phyloP scores from a whole-genome alignment of 108 stramenopile genomes.

The Pseudonitzschia multiseries region DNA sequence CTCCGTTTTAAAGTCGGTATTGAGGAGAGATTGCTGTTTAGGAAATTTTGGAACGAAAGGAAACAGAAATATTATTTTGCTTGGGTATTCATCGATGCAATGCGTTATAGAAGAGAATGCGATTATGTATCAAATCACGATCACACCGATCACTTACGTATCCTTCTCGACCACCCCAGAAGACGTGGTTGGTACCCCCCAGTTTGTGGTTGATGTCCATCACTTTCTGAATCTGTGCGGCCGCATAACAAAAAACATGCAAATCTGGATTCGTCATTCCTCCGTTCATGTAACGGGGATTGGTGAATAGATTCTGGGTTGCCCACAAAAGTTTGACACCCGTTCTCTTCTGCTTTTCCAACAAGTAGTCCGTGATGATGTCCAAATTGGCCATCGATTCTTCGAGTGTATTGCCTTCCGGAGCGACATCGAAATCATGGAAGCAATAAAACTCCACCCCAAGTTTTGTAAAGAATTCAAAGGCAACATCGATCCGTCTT shows the following conservation, averaged over 20 bases:
- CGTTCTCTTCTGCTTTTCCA: conserved; percentile 53
- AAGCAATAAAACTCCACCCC: conserved; percentile 73
- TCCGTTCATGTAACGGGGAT: conserved; percentile 71
- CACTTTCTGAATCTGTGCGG: conserved; percentile 61
- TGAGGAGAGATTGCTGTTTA: conserved; percentile 44
- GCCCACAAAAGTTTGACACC: conserved; percentile 66
- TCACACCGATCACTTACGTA: conserved; percentile 16
- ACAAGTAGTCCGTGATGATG: conserved; percentile 43
- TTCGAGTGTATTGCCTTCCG: conserved; percentile 47
- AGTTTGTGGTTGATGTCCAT: conserved; percentile 61
- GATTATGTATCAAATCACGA: not conserved
- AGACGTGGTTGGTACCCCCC: conserved; percentile 62
- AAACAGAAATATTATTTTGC: conserved; percentile 27
- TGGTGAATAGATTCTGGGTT: conserved; percentile 64
- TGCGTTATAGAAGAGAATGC: not conserved
- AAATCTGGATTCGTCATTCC: conserved; percentile 67
- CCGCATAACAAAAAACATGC: conserved; percentile 51
- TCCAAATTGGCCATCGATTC: conserved; percentile 57
- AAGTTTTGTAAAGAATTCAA: conserved; percentile 65
- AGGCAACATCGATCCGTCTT: conserved; percentile 60
- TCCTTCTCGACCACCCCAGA: conserved; percentile 75
- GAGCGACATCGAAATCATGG: conserved; percentile 68
- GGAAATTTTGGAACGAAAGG: not conserved
- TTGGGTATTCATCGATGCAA: no score
- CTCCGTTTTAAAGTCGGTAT: conserved; percentile 57